Evolutionary conservation across 2,329 filamentous ascomycete species (phyloP), one percentile per base, ranked within the genome.

Genomic region (Berkeleyomyces rouxiae): DNA sequence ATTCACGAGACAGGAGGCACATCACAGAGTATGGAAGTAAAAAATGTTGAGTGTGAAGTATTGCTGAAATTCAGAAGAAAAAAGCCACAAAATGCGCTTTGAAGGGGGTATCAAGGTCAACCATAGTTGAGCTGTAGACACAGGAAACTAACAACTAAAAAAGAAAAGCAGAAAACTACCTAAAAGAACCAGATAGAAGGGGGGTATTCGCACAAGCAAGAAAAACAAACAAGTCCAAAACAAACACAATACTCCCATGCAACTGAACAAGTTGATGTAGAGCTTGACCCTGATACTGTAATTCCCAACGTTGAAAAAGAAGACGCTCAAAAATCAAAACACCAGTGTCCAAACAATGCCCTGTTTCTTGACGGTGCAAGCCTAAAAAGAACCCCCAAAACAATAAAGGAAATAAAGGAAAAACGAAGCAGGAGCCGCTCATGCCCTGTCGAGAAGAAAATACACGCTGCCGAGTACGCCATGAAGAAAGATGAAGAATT

Each of bases 11-110:
- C 13, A 59, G 16, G 36, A 61, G 43, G 11, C 59, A 61, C 16
- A 37, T 36, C 49, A 53, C 49, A 53, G 11, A 13, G 9, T 3
- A 53, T 1, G 10, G n/a, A 51, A 31, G 51, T 3, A 16, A 4
- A 61, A 4, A 61, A n/a, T 23, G 36, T 61, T 47, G 60, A 58
- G 61, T 44, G 44, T 51, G 40, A 39, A 36, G 61, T 37, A 39
- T 40, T 36, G 47, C 37, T 46, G 23, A 64, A 46, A 64, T 59
- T 61, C 23, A 64, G 31, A 61, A 46, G 62, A 63, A 51, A 31
- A 58, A 46, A 23, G 23, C 23, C 23, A 23, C 23, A 2, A 23
- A 37, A 62, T 16, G 39, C 44, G 40, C 37, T 44, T 23, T 23
- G 23, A 23, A 39, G 61, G 31, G 55, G 55, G 55, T 63, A 59